These are phyloP conservation scores for Paraphaeosphaeria minitans DNA, from an alignment of 2,329 filamentous ascomycete species.

Conservation along the genomic window DNA sequence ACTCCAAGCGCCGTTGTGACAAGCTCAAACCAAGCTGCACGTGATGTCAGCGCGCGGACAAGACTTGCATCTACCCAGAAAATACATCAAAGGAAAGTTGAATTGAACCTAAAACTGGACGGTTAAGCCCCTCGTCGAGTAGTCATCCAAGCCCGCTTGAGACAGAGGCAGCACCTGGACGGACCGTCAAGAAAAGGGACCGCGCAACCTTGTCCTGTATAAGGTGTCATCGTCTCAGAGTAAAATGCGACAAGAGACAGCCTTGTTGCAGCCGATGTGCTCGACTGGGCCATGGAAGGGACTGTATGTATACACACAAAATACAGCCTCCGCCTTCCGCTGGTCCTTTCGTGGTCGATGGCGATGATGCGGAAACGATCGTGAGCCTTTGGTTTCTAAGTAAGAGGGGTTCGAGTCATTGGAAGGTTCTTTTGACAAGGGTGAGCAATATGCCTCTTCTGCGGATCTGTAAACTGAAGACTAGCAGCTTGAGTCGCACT, in stretches of 20 bases:
- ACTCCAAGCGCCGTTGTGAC: conserved; percentile 8
- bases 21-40: conserved; percentile 5
- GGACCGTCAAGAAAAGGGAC: conserved; percentile 17
- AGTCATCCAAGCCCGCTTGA: not conserved
- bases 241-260: conserved; percentile 27
- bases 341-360: conserved; percentile 13
- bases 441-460: conserved; percentile 9
- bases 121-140: not conserved
- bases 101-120: not conserved
- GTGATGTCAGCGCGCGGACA: not conserved
- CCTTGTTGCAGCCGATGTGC: conserved; percentile 27
- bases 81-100: not conserved
- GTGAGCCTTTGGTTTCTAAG: conserved; percentile 28
- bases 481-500: conserved; percentile 21
- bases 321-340: conserved; percentile 2
- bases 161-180: not conserved
- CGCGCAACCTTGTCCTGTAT: conserved; percentile 27
- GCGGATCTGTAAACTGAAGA: not conserved
- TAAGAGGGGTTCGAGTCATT: conserved; percentile 23
- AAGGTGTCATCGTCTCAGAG: conserved; percentile 30
- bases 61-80: not conserved
- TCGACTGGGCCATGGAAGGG: conserved; percentile 16
- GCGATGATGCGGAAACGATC: conserved; percentile 22
- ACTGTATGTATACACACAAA: conserved; percentile 24
- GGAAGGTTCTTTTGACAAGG: conserved; percentile 18